Percentiles rank a stretch among this genome's conserved stretches.
These are phyloP conservation scores for Candida tetrigidarum DNA, from an alignment of 1,139 yeast genomes.

Conservation along the genomic window DNA sequence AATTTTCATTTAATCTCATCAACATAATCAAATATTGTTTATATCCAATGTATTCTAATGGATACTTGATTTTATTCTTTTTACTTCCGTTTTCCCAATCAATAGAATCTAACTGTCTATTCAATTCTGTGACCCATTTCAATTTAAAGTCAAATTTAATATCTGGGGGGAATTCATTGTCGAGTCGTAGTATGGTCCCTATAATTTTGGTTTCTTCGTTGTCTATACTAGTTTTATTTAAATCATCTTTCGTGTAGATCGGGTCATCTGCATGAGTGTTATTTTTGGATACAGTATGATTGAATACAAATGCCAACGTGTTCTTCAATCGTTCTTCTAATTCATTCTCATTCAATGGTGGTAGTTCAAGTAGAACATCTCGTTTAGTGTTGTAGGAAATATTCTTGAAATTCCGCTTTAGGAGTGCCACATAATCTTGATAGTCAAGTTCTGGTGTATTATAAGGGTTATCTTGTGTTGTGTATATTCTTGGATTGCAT, in stretches of 20 bases:
- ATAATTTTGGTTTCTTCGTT: conserved; percentile 32
- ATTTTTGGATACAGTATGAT: conserved; percentile 34
- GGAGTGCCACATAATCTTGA: conserved; percentile 12
- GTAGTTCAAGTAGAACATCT: conserved; percentile 17
- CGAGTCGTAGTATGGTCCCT: conserved; percentile 36
- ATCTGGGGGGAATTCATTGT: conserved; percentile 28
- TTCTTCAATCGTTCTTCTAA: conserved; percentile 31
- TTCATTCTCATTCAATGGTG: conserved; percentile 18
- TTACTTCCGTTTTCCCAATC: conserved; percentile 13
- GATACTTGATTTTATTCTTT: conserved; percentile 14
- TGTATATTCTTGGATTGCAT: conserved; percentile 14
- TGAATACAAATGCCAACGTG: conserved; percentile 43
- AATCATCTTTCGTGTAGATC: conserved; percentile 27
- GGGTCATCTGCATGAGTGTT: conserved; percentile 19
- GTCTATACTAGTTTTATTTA: conserved; percentile 20
- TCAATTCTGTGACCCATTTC: conserved; percentile 29
- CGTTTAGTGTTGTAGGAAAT: conserved; percentile 26
- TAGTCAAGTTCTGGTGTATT: conserved; percentile 12
- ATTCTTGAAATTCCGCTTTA: conserved; percentile 29
- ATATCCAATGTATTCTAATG: conserved; percentile 25
- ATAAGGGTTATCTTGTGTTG: conserved; percentile 12
- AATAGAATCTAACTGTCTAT: conserved; percentile 13
- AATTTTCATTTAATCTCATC: conserved; percentile 41
- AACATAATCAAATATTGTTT: conserved; percentile 32
- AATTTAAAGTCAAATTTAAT: conserved; percentile 36